Evolutionary conservation across 2,329 filamentous ascomycete genomes (phyloP).

Genomic region (Alternaria consortialis): DNA sequence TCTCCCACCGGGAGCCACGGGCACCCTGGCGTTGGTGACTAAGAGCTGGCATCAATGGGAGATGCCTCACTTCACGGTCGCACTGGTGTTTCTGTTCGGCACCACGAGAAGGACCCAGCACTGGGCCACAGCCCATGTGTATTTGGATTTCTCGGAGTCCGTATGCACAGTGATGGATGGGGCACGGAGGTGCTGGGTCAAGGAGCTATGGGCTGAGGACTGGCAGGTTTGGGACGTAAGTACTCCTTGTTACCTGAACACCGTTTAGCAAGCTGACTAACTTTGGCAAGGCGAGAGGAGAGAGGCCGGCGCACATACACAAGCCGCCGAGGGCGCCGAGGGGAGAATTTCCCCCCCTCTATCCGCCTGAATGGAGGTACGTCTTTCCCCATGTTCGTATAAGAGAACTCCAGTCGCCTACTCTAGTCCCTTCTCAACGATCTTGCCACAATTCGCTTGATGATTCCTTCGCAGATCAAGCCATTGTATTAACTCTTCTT

Average conservation of each 20-base stretch:
- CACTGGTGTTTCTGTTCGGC: not conserved
- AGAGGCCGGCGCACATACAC: not conserved
- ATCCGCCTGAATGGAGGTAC: not conserved
- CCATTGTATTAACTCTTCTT: conserved; percentile 1
- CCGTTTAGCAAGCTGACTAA: conserved; percentile 3
- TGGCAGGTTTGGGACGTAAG: not conserved
- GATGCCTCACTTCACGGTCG: conserved; percentile 14
- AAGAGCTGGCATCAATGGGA: conserved; percentile 15
- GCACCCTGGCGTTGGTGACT: conserved; percentile 10
- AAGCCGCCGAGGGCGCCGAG: not conserved
- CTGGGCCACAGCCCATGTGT: conserved; percentile 15
- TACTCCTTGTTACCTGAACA: not conserved
- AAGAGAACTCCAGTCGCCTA: not conserved
- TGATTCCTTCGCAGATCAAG: not conserved
- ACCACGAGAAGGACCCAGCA: not conserved
- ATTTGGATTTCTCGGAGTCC: conserved; percentile 17
- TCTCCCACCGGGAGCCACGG: not conserved
- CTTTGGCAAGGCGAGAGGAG: conserved; percentile 1
- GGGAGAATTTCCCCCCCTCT: not conserved
- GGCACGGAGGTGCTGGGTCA: not conserved
- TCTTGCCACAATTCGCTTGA: not conserved
- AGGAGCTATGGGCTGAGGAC: not conserved
- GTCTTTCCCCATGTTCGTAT: not conserved
- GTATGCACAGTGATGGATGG: not conserved
- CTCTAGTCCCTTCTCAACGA: not conserved